These are phyloP conservation scores for Talaromyces adpressus DNA, from an alignment of 495 filamentous ascomycete species.

Conservation along the genomic window DNA sequence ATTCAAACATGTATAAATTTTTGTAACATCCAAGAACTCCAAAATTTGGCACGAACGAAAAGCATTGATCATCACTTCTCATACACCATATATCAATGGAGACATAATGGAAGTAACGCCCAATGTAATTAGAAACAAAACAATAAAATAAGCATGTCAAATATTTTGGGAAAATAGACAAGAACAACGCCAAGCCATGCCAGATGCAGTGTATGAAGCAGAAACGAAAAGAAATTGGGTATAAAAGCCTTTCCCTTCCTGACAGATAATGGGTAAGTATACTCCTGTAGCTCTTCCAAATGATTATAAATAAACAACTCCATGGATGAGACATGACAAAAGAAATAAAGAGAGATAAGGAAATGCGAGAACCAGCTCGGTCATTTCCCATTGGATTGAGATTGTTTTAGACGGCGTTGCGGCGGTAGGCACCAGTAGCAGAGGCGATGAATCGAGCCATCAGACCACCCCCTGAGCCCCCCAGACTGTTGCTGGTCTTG, in stretches of 20 bases:
- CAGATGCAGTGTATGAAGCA: slow-evolving; percentile 6
- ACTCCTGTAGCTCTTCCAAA: not conserved
- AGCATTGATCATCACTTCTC: slow-evolving; percentile 1
- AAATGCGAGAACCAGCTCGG: slow-evolving; percentile 6
- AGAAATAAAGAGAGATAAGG: not conserved
- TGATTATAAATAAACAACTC: not conserved
- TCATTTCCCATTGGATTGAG: not conserved
- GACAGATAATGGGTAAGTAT: not conserved
- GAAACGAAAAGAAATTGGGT: not conserved
- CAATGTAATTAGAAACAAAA: not conserved
- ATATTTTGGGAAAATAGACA: not conserved
- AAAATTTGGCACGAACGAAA: not conserved
- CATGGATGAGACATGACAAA: not conserved
- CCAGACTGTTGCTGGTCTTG: slow-evolving; percentile 21
- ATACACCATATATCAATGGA: not conserved
- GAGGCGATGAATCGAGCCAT: slow-evolving; percentile 40
- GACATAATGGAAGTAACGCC: not conserved
- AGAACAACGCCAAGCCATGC: slow-evolving; percentile 9
- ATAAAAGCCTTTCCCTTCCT: slow-evolving; percentile 2
- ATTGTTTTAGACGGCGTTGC: not conserved
- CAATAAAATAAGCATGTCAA: not conserved
- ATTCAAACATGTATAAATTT: not conserved
- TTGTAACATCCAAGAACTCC: not conserved
- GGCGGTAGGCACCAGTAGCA: slow-evolving; percentile 30
- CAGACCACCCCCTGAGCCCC: slow-evolving; percentile 27